Evolutionary conservation across 257 asterid genomes (phyloP), one percentile per base, ranked within the genome.

Genomic region (Paraleonurus japonicus): DNA sequence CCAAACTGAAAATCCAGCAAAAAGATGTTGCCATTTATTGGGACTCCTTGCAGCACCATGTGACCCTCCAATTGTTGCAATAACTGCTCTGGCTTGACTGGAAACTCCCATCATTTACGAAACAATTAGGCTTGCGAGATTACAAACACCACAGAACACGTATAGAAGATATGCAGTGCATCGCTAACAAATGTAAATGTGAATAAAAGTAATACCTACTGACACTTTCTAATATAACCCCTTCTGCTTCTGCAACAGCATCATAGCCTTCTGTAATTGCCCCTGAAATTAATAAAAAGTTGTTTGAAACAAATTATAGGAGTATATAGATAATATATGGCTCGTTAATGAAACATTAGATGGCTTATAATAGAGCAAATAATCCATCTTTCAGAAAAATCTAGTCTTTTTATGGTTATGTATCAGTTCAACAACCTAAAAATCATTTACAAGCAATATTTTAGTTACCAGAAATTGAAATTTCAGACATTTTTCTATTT

Each of bases 41-140:
- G 88, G 77, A 53, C 82, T 87, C 75, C 80, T 63, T 67, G 92
- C 96, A 5, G 95, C 92, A 60, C 98, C 96, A 66, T 80, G 76
- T 50, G 72, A 61, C 47, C 93, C 96, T 70, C 98, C 97, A 80
- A 91, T 75, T 35, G 97, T 94, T 37, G 97, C 94, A 37, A 94
- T 86, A 58, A 94, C 96, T 19, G 88, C 80, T 75, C 98, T 90
- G 16, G 95, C 97, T 70, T 91, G 96, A 78, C 98, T 94, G 92
- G 30, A 80, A 83, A 76, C 35, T 32, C 76, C 15, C 73, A 55
- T 30, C 71, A 60, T 43, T 65, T 37, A 39, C 11, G 59, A 54
- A 67, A 74, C 63, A 67, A 59, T 26, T 20, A 70, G 59, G 39
- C 71, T 61, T 62, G 24, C 50, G 26, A 61, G 67, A 55, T 20